Conservation (phyloP, 768 basidiomycete species). For the Cyclocybe cylindracea region DNA sequence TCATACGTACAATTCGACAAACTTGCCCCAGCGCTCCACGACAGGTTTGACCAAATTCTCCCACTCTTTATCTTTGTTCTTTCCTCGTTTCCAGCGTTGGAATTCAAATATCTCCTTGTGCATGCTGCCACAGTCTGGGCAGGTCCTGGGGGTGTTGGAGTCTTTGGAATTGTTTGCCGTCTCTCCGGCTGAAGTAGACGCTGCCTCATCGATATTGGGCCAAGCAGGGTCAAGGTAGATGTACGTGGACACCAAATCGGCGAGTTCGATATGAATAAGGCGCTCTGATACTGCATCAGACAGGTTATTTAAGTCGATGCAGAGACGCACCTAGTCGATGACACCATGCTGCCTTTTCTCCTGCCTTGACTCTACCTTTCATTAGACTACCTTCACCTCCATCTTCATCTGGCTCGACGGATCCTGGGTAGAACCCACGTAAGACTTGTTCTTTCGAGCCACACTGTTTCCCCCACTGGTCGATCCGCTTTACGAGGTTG, state of each 20-base stretch:
- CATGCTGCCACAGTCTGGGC: slow-evolving; percentile 46
- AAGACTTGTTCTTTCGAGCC: slow-evolving; percentile 74
- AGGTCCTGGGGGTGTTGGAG: slow-evolving; percentile 24
- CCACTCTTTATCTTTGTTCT: slow-evolving; percentile 69
- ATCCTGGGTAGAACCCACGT: slow-evolving; percentile 73
- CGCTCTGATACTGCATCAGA: slow-evolving; percentile 44
- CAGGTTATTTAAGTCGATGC: not conserved
- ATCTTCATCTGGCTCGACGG: slow-evolving; percentile 39
- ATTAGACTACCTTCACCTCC: slow-evolving; percentile 49
- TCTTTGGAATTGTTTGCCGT: slow-evolving; percentile 14
- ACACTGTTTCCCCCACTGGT: slow-evolving; percentile 84
- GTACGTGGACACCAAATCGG: slow-evolving; percentile 59
- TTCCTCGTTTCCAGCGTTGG: slow-evolving; percentile 49
- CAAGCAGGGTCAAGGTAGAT: slow-evolving; percentile 62
- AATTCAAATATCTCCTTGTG: slow-evolving; percentile 87
- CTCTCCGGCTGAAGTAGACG: slow-evolving; percentile 20
- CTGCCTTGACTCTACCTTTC: slow-evolving; percentile 65
- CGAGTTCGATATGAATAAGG: slow-evolving; percentile 78
- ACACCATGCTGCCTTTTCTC: slow-evolving; percentile 62
- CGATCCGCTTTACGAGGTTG: slow-evolving; percentile 71
- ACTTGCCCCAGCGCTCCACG: slow-evolving; percentile 76
- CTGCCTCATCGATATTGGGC: slow-evolving; percentile 29
- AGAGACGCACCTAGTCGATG: slow-evolving; percentile 57
- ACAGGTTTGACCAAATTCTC: slow-evolving; percentile 73
- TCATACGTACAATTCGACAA: slow-evolving; percentile 48